Base-by-base conservation (phyloP, 2,329 filamentous ascomycete genomes). In the Myriosclerotinia scirpicola region DNA sequence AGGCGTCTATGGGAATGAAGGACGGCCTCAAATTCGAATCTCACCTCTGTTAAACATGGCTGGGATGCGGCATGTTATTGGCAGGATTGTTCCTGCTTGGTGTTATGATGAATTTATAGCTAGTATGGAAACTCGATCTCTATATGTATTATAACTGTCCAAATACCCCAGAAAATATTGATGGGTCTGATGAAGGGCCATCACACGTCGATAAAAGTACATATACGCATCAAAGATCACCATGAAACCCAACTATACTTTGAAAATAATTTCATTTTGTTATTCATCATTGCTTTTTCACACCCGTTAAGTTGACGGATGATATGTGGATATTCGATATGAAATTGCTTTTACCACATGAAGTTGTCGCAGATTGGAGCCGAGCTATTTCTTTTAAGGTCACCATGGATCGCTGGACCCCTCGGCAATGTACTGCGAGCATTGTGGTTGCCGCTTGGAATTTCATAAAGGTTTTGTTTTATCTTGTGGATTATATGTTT, bases 41-140 rank as follows among this genome's bases (percentile, higher is more conserved):
- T 60, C 58, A 60, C 44, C 58, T 60, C 58, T 60, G 58, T 44
- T 44, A 38, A 50, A 50, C n/a, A 12, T 44, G 44, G 58, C 30
- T 44, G 58, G 20, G 44, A 38, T 50, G 34, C 26, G 44, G 20
- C 38, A 38, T 50, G 36, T 60, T 44, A 22, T 12, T 50, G 20
- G n/a, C 20, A 46, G n/a, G 44, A 8, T 17, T 34, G 30, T 34
- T 5, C 30, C 26, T 60, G 20, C 20, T 38, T 5, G 30, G 36
- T 50, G 58, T 60, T 38, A 26, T 50, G 14, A 60, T 60, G 58
- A 44, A 50, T 54, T 54, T 60, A 26, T 55, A 14, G 44, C 44
- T 36, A 50, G 44, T 20, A 26, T 36, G 30, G 30, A 60, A 50
- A 40, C 30, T 22, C 34, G 15, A 50, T 38, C 26, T 36, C 12